Evolutionary conservation across 352 stramenopile species (phyloP), one percentile per base, ranked within the genome.

Genomic region (Globisporangium paddicum): DNA sequence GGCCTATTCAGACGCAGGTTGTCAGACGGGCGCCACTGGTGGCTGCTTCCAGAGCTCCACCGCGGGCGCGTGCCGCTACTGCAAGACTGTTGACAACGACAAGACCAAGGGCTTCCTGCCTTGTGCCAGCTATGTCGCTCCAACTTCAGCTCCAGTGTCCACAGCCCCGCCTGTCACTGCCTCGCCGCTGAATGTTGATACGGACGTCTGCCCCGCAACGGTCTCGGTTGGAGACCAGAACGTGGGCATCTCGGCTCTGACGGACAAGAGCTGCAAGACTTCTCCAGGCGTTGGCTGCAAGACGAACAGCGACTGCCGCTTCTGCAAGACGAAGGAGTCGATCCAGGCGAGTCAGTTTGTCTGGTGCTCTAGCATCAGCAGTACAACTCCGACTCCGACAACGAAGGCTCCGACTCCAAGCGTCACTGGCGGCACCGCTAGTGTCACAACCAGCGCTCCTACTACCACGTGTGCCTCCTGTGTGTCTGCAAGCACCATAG

Each of bases 271-370:
- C 13, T 56, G 49, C 23, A 21, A 45, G 19, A 56, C n/a, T 42
- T 5, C 1, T 3, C 32, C 23, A 23, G 49, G 49, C 0, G 9
- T 56, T 8, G 49, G 49, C 1, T 56, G 49, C 34, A 45, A 21
- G 21, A 14, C 23, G 1, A 5, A 32, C 11, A 19, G 16, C 5
- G 42, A 21, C 0, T 71, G 64, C 16, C 64, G 64, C 5, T 70
- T 60, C 34, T 70, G 64, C 28, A 70, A 62, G 35, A 54, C 32
- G 1, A 40, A 19, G 6, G 51, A 63, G 5, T 71, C 63, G 0
- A 0, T 35, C 1, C 54, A 67, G 18, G 65, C 66, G 6, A 26
- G 26, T 9, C 30, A 60, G 18, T 48, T 60, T n/a, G 6, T 40
- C 28, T 21, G 19, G 0, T 72, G 66, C 26, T 44, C 48, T 2